Evolutionary conservation across 768 basidiomycete species (phyloP).

Genomic region (Phlegmacium glaucopus): DNA sequence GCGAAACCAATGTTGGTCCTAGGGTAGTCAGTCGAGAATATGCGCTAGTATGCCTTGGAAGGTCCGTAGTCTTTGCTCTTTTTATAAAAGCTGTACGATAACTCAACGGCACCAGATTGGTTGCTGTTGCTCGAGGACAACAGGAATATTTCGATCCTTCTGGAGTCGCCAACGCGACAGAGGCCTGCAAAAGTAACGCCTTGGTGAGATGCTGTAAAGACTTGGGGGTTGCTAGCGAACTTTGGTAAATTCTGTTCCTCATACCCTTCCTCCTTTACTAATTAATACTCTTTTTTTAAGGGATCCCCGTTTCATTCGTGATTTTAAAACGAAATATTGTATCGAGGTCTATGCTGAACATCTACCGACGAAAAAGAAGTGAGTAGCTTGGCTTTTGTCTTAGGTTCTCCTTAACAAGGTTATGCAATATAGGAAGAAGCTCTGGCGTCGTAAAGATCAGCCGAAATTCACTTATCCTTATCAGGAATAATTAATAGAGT

Average conservation of each 20-base stretch:
- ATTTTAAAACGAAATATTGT: slow-evolving; percentile 84
- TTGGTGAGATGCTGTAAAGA: slow-evolving; percentile 98
- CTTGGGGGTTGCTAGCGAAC: slow-evolving; percentile 91
- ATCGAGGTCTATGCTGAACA: slow-evolving; percentile 87
- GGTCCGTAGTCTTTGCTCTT: slow-evolving; percentile 45
- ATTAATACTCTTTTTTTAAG: slow-evolving; percentile 30
- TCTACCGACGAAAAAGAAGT: slow-evolving; percentile 87
- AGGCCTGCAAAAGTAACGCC: slow-evolving; percentile 95
- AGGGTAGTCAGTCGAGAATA: slow-evolving; percentile 92
- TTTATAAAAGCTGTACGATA: background rate
- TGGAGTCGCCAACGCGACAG: slow-evolving; percentile 90
- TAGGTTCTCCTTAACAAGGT: background rate
- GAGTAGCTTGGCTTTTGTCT: slow-evolving; percentile 26
- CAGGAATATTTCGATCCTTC: slow-evolving; percentile 94
- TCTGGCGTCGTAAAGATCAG: slow-evolving; percentile 87
- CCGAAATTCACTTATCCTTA: slow-evolving; percentile 87
- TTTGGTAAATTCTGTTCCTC: slow-evolving; percentile 58
- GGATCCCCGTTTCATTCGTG: slow-evolving; percentile 95
- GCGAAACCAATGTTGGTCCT: slow-evolving; percentile 86
- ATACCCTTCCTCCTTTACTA: background rate
- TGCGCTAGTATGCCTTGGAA: slow-evolving; percentile 87
- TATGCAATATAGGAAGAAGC: slow-evolving; percentile 63
- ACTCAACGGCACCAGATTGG: slow-evolving; percentile 51
- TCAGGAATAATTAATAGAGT: slow-evolving; percentile 65
- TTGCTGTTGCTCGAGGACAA: slow-evolving; percentile 90